phyloP scores from a whole-genome alignment of 345 rosid genomes.

The Isatis tinctoria region DNA sequence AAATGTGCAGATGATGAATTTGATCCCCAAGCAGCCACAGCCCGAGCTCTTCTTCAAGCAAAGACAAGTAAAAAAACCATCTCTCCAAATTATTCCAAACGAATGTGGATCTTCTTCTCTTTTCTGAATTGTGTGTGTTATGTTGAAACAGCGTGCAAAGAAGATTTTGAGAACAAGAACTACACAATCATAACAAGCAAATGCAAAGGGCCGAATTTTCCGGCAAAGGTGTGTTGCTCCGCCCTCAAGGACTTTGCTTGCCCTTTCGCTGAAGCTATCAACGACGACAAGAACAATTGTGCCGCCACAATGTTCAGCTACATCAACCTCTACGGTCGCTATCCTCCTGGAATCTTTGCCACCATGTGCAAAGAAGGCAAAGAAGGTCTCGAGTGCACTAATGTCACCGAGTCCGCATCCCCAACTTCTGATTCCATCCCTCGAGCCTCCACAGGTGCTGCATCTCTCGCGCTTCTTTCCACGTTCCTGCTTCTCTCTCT shows the following conservation, averaged over 20 bases:
- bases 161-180: constrained; percentile 51
- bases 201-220: constrained; percentile 73
- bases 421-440: constrained; percentile 21
- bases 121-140: background rate
- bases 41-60: constrained; percentile 69
- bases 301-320: constrained; percentile 79
- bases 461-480: constrained; percentile 23
- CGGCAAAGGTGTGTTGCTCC: constrained; percentile 41
- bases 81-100: background rate
- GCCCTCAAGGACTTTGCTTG: constrained; percentile 60
- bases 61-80: constrained; percentile 31
- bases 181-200: constrained; percentile 58
- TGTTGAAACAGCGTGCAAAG: constrained; percentile 41
- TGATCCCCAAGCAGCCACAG: constrained; percentile 32
- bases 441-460: background rate
- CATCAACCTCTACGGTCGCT: constrained; percentile 72
- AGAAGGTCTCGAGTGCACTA: constrained; percentile 55
- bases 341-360: constrained; percentile 81
- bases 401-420: background rate
- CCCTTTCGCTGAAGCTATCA: constrained; percentile 40
- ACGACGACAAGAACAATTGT: constrained; percentile 46
- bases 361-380: constrained; percentile 53
- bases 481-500: constrained; percentile 18
- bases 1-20: constrained; percentile 45
- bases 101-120: background rate